Evolutionary conservation across 768 basidiomycete genomes (phyloP).

Genomic region (Lactifluus rugatus): DNA sequence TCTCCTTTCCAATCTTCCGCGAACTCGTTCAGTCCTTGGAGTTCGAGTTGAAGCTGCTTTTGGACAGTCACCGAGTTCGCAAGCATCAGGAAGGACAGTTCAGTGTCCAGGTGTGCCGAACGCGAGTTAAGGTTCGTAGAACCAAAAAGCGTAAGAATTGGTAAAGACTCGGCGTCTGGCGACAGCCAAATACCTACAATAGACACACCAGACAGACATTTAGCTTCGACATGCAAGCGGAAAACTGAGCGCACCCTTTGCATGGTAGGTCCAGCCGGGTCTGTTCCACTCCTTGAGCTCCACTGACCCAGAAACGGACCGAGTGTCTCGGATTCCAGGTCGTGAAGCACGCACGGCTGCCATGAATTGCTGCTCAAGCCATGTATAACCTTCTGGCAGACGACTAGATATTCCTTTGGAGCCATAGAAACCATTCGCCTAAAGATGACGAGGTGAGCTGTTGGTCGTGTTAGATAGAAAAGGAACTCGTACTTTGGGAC

Average conservation of each 20-base stretch:
- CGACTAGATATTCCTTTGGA: constrained; percentile 84
- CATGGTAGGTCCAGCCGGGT: constrained; percentile 94
- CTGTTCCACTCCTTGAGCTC: constrained; percentile 81
- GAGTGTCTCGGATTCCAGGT: constrained; percentile 16
- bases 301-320: constrained; percentile 37
- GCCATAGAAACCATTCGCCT: constrained; percentile 96
- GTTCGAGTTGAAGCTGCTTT: constrained; percentile 42
- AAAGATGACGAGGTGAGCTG: background rate
- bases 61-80: constrained; percentile 48
- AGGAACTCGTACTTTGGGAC: constrained; percentile 57
- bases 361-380: constrained; percentile 81
- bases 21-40: constrained; percentile 41
- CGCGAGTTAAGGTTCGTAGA: constrained; percentile 93
- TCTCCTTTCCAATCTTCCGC: constrained; percentile 50
- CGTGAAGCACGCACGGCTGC: constrained; percentile 41
- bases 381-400: constrained; percentile 92
- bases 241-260: constrained; percentile 60
- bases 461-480: background rate
- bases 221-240: background rate
- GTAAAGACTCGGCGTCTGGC: constrained; percentile 39
- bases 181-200: constrained; percentile 80
- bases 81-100: constrained; percentile 79
- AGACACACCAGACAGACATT: background rate
- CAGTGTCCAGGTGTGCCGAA: constrained; percentile 83
- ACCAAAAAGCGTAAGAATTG: constrained; percentile 76